Conservation (phyloP, 2,329 filamentous ascomycete species). For the Ramularia endophylla region DNA sequence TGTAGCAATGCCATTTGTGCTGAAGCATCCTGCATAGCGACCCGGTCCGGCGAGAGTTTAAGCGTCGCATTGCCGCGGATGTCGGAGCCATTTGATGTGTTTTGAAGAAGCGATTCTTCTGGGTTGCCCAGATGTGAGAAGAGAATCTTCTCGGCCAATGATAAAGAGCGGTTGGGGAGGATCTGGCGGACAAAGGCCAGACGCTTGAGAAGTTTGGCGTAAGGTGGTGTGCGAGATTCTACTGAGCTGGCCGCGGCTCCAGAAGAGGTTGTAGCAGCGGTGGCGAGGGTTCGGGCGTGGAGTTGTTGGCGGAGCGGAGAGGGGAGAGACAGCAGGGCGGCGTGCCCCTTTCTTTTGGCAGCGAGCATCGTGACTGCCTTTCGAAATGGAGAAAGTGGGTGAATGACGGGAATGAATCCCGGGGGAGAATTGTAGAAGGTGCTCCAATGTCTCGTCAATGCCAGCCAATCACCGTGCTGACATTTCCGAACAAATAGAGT, state of each 20-base stretch:
- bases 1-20: conserved; percentile 98
- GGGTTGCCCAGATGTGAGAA: conserved; percentile 90
- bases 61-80: conserved; percentile 86
- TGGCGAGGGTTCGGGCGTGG: conserved; percentile 27
- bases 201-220: conserved; percentile 72
- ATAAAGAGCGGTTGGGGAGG: conserved; percentile 59
- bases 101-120: conserved; percentile 78
- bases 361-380: conserved; percentile 20
- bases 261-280: conserved; percentile 18
- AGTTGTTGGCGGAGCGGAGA: conserved; percentile 19
- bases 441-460: conserved; percentile 1
- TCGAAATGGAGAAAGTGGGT: conserved; percentile 4
- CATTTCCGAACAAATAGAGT: background rate
- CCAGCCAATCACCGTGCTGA: background rate
- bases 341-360: conserved; percentile 15
- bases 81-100: conserved; percentile 75
- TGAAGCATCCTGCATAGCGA: conserved; percentile 98
- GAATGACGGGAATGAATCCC: background rate
- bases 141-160: conserved; percentile 94
- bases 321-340: conserved; percentile 14
- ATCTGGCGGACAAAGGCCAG: conserved; percentile 70
- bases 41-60: conserved; percentile 93
- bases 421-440: background rate
- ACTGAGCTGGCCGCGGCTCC: conserved; percentile 27
- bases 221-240: conserved; percentile 64